Evolutionary conservation across 805 yeast genomes (phyloP), one percentile per base, ranked within the genome.

Genomic region (Candida sanyiensis): DNA sequence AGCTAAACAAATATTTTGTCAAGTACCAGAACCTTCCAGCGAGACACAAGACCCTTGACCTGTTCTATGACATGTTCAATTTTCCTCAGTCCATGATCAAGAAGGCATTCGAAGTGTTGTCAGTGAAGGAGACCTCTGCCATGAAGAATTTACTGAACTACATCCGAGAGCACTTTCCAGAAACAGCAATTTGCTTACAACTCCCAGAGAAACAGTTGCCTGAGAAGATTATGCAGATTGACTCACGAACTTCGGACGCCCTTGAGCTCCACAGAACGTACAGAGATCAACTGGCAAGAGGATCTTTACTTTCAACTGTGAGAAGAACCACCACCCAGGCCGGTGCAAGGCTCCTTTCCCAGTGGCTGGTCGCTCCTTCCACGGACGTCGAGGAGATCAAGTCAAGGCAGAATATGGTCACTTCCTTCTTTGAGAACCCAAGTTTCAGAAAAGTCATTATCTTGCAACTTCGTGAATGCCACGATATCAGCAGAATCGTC

Each of bases 341-440:
- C 0, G 97, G 97, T 0, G 65, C 95, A 0, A 64, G 97, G 29
- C 53, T 83, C n/a, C 61, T 93, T 10, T 73, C 80, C 7, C 78
- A 80, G 37, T 87, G 97, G 96, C 61, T 90, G 5, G 69, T 84
- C 19, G 77, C 86, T 2, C 98, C 98, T 0, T 70, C 85, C 0
- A 69, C 82, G 8, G 73, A 81, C 50, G 50, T 73, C 0, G 49
- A 54, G 0, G 83, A 75, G 44, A 76, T 93, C 11, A 57, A 57
- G 13, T 50, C 56, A 15, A 64, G 98, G 20, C 85, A 78, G 33
- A 62, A 61, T 13, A 49, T 71, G 10, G 81, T 83, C 0, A 55
- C 57, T 6, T 53, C 63, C 4, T 72, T 82, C 31, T 39, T 56
- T 24, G 54, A 53, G 7, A 55, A 68, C 32, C 25, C 42, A 2